Conservation (phyloP, 2,329 filamentous ascomycete species). For the Fusarium ambrosium region DNA sequence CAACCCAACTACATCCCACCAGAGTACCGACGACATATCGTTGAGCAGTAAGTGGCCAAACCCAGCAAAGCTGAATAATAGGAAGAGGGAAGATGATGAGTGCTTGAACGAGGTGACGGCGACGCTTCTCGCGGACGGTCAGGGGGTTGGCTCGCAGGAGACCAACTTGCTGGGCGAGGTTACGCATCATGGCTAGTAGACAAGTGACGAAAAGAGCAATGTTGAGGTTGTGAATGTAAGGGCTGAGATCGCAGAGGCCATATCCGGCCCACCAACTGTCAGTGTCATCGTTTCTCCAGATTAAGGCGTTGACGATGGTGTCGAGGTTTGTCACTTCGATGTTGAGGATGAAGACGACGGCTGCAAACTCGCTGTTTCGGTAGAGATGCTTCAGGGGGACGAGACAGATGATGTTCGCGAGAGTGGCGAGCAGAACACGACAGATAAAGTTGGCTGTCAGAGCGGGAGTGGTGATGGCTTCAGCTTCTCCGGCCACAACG, state of each 20-base stretch:
- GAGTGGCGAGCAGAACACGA: slow-evolving; percentile 61
- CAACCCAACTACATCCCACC: slow-evolving; percentile 62
- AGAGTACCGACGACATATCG: slow-evolving; percentile 65
- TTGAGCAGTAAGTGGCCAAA: slow-evolving; percentile 61
- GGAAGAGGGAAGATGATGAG: slow-evolving; percentile 69
- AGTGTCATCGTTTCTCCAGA: slow-evolving; percentile 68
- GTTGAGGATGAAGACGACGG: slow-evolving; percentile 62
- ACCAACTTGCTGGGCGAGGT: slow-evolving; percentile 65
- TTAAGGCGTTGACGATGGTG: slow-evolving; percentile 63
- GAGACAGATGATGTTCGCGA: slow-evolving; percentile 61
- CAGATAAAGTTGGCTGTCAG: slow-evolving; percentile 62
- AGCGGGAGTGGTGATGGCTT: slow-evolving; percentile 47
- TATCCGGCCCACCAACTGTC: slow-evolving; percentile 64
- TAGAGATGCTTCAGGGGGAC: slow-evolving; percentile 66
- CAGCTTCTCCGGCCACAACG: slow-evolving; percentile 34
- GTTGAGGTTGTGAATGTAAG: slow-evolving; percentile 61
- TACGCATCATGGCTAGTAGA: slow-evolving; percentile 67
- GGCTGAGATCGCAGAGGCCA: slow-evolving; percentile 67
- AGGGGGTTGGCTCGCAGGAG: slow-evolving; percentile 58
- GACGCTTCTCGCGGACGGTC: slow-evolving; percentile 57
- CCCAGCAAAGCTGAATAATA: slow-evolving; percentile 62
- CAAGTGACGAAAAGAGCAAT: slow-evolving; percentile 64
- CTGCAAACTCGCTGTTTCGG: slow-evolving; percentile 68
- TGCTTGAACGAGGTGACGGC: slow-evolving; percentile 61
- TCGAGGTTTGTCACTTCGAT: slow-evolving; percentile 62